These are phyloP conservation scores for Zymoseptoria tritici DNA, from an alignment of 2,329 filamentous ascomycete genomes.

Conservation along the genomic window DNA sequence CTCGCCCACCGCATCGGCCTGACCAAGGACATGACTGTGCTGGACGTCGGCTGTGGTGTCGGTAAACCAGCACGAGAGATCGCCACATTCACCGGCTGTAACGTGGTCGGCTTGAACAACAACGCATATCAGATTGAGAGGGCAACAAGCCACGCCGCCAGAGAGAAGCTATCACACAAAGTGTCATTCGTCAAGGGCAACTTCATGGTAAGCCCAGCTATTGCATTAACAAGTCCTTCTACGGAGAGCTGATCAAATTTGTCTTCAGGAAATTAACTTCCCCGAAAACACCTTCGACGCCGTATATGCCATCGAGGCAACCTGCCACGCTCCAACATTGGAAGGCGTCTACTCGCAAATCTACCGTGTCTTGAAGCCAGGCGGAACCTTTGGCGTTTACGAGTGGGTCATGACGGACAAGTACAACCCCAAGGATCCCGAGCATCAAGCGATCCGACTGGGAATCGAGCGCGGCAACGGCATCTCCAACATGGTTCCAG, in stretches of 20 bases:
- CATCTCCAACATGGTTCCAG: slow-evolving; percentile 93
- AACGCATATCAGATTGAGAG: slow-evolving; percentile 98
- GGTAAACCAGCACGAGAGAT: slow-evolving; percentile 94
- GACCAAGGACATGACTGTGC: slow-evolving; percentile 75
- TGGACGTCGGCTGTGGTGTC: slow-evolving; percentile 95
- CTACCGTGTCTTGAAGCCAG: slow-evolving; percentile 89
- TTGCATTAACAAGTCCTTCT: not conserved
- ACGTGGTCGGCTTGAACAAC: slow-evolving; percentile 92
- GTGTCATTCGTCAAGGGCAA: slow-evolving; percentile 87
- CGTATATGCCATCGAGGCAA: slow-evolving; percentile 95
- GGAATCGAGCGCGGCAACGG: slow-evolving; percentile 94
- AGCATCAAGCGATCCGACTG: slow-evolving; percentile 82
- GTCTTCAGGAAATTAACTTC: slow-evolving; percentile 76
- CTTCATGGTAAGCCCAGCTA: slow-evolving; percentile 67
- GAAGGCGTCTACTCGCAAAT: slow-evolving; percentile 93
- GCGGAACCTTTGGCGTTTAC: slow-evolving; percentile 92
- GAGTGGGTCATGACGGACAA: slow-evolving; percentile 98
- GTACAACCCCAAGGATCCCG: slow-evolving; percentile 81
- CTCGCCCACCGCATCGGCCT: slow-evolving; percentile 84
- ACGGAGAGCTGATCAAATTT: not conserved
- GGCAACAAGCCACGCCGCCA: slow-evolving; percentile 71
- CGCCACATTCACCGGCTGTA: slow-evolving; percentile 84
- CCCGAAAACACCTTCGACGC: slow-evolving; percentile 87
- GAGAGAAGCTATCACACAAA: slow-evolving; percentile 73
- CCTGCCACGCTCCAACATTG: slow-evolving; percentile 83